A percentile compares a stretch with the other conserved stretches of the same genome.
Evolutionary conservation across 148 eudicot species (phyloP).

Genomic region (Euryodendron excelsum): DNA sequence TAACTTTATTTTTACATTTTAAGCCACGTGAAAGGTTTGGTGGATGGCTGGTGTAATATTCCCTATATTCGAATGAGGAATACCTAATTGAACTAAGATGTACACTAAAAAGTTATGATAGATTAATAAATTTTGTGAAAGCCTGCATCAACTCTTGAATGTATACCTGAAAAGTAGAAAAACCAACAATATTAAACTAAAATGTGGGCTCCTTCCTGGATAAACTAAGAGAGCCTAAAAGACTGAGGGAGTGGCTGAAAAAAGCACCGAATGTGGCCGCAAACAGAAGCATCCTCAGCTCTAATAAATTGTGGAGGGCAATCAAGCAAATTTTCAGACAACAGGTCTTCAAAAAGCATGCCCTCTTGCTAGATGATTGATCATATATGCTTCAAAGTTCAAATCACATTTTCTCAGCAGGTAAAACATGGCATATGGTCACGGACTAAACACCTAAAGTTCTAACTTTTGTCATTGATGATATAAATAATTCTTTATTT

Average conservation of each 20-base stretch:
- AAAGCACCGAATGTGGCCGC: not conserved
- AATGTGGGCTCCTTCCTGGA: not conserved
- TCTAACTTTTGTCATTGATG: too few species aligned
- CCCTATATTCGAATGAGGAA: too few species aligned
- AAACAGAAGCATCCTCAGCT: not conserved
- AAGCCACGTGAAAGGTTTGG: too few species aligned
- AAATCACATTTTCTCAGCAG: not conserved
- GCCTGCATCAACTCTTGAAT: constrained; percentile 1
- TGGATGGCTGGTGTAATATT: too few species aligned
- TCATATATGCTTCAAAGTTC: not conserved
- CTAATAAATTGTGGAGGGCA: not conserved
- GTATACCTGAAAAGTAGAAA: not conserved
- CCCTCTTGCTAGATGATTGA: not conserved
- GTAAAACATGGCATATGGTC: not conserved
- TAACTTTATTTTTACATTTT: too few species aligned
- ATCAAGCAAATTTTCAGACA: not conserved
- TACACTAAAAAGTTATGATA: too few species aligned
- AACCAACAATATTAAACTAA: too few species aligned
- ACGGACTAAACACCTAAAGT: too few species aligned
- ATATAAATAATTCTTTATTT: too few species aligned
- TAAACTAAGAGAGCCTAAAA: not conserved
- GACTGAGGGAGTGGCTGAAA: not conserved
- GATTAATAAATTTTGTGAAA: not conserved
- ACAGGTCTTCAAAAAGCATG: too few species aligned
- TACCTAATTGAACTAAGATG: too few species aligned